Conservation (phyloP, 345 rosid genomes). For the Lumnitzera racemosa region DNA sequence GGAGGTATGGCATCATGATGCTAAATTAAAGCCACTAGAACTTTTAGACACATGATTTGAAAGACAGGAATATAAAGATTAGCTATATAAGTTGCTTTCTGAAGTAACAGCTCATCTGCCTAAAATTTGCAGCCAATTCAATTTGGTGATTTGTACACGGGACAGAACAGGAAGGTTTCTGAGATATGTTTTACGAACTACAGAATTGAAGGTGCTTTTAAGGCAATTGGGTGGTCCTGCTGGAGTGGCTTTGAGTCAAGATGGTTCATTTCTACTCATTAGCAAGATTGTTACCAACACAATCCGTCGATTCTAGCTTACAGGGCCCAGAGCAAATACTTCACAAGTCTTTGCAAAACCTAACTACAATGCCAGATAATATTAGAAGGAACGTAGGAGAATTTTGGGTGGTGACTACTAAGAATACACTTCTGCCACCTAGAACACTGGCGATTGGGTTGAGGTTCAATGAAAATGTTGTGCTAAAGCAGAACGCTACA, state of each 20-base stretch:
- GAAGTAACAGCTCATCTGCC: too few species aligned
- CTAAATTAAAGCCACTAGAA: too few species aligned
- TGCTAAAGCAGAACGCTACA: neutral
- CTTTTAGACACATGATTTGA: too few species aligned
- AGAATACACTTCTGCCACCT: neutral
- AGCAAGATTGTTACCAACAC: neutral
- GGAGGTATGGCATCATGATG: neutral
- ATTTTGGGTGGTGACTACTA: constrained; percentile 2
- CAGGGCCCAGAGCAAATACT: constrained; percentile 5
- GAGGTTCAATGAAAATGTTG: constrained; percentile 1
- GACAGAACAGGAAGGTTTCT: constrained; percentile 18
- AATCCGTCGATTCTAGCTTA: constrained; percentile 4
- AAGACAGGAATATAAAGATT: too few species aligned
- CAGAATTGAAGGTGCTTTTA: constrained; percentile 5
- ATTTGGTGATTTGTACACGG: neutral
- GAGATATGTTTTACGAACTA: constrained; percentile 9
- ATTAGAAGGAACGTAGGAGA: constrained; percentile 3
- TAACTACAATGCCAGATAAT: neutral
- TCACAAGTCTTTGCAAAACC: neutral
- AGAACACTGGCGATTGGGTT: neutral
- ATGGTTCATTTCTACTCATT: constrained; percentile 4
- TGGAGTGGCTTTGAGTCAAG: constrained; percentile 7
- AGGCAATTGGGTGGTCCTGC: constrained; percentile 3
- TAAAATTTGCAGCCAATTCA: neutral
- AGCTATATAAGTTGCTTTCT: too few species aligned